Evolutionary conservation across 2,329 filamentous ascomycete genomes (phyloP).

Genomic region (Talaromyces albobiverticillius): DNA sequence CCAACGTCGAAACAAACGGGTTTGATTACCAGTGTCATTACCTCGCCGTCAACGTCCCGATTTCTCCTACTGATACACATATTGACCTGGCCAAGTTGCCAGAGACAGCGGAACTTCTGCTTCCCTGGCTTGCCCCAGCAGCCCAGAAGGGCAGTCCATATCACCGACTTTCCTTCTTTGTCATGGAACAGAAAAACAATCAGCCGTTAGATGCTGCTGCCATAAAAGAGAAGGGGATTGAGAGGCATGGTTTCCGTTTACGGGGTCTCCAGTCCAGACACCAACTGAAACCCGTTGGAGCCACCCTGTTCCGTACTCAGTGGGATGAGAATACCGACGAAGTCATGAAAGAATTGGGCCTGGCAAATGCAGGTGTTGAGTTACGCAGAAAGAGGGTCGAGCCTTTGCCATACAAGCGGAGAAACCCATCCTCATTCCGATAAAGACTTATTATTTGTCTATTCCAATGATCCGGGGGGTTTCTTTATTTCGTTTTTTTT

Average conservation of each 20-base stretch:
- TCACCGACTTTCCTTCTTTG: constrained; percentile 79
- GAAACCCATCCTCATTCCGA: constrained; percentile 48
- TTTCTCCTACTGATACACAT: constrained; percentile 59
- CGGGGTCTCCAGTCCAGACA: constrained; percentile 71
- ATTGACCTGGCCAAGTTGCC: constrained; percentile 65
- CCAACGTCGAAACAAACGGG: constrained; percentile 68
- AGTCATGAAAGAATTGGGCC: constrained; percentile 77
- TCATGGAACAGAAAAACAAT: constrained; percentile 73
- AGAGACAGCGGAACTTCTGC: constrained; percentile 62
- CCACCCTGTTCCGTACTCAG: constrained; percentile 79
- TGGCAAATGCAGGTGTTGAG: constrained; percentile 76
- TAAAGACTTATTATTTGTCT: constrained; percentile 21
- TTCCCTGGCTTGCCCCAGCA: constrained; percentile 81
- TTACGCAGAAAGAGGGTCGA: constrained; percentile 77
- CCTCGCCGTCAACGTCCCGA: constrained; percentile 70
- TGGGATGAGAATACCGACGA: constrained; percentile 87
- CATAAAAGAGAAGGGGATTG: constrained; percentile 50
- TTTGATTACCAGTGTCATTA: constrained; percentile 86
- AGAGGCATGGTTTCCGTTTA: constrained; percentile 69
- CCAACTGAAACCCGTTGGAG: constrained; percentile 69
- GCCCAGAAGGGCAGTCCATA: constrained; percentile 88
- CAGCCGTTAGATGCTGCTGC: constrained; percentile 56
- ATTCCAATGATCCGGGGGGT: constrained; percentile 10
- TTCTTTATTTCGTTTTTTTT: constrained; percentile 19
- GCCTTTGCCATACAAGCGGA: constrained; percentile 63